These are phyloP conservation scores for Gentiana macrophylla DNA, from an alignment of 257 asterid genomes.

Conservation along the genomic window DNA sequence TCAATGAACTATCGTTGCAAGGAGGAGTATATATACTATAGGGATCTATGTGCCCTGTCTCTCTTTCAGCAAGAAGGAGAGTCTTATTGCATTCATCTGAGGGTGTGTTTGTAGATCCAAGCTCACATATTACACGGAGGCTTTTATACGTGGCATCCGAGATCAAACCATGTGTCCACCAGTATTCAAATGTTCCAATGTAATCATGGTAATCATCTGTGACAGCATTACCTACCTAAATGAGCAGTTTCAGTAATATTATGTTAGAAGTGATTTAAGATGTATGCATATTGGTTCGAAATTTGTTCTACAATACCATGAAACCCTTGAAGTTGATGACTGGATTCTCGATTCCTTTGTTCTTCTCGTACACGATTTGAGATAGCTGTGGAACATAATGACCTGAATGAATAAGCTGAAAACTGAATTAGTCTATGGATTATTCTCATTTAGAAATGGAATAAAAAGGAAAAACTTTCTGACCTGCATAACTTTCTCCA, in stretches of 20 bases:
- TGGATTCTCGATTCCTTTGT: conserved; percentile 71
- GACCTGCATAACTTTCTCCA: conserved; percentile 98
- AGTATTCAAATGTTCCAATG: conserved; percentile 90
- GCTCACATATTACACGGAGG: conserved; percentile 46
- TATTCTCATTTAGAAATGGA: neutral
- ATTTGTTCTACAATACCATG: conserved; percentile 38
- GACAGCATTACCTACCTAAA: conserved; percentile 95
- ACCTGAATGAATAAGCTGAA: conserved; percentile 34
- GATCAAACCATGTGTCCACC: conserved; percentile 98
- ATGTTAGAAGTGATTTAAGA: conserved; percentile 1
- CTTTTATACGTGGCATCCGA: conserved; percentile 80
- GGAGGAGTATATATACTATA: conserved; percentile 83
- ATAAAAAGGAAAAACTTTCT: conserved; percentile 1
- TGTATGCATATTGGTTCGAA: conserved; percentile 1
- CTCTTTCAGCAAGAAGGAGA: conserved; percentile 47
- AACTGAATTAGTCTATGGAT: conserved; percentile 6
- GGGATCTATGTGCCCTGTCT: conserved; percentile 79
- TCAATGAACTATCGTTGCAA: conserved; percentile 50
- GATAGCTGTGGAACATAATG: conserved; percentile 97
- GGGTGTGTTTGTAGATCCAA: conserved; percentile 84
- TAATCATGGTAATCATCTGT: conserved; percentile 82
- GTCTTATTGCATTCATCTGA: conserved; percentile 46
- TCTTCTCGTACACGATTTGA: conserved; percentile 46
- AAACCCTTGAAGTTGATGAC: conserved; percentile 82
- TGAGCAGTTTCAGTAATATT: conserved; percentile 2